Evolutionary conservation across 2,329 filamentous ascomycete species (phyloP), one percentile per base, ranked within the genome.

Genomic region (Sphaerulina musiva): DNA sequence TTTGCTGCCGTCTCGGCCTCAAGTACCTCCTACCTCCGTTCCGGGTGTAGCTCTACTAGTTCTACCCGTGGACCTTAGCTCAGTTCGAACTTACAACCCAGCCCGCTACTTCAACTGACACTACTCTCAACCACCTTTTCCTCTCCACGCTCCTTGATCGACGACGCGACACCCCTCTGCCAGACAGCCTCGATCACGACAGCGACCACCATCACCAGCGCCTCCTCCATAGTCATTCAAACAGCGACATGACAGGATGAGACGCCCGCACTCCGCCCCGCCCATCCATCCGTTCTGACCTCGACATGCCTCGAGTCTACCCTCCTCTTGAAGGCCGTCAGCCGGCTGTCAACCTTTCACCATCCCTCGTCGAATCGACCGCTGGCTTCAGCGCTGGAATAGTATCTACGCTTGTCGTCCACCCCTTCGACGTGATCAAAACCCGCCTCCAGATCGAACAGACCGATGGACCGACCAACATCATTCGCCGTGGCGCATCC

Each of bases 391-490:
- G 86, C 60, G 93, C 93, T 56, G 93, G 93, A 58, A 80, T 89
- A 53, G 80, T 90, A 63, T 87, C 91, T 50, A 97, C 93, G 23
- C 78, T 97, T 46, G 85, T 84, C 53, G 86, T 93, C 49, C 92
- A 97, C 69, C 93, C 93, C 32, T 82, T 98, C 56, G 93, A 98
- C 74, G 84, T 98, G 60, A 84, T 97, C 69, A 98, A 98, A 78
- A 97, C 92, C 57, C 86, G 93, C 60, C 83, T 98, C 69, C 93
- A 98, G 75, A 67, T 69, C 53, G 60, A 67, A 53, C 58, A 62
- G 36, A 57, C 59, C 43, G 52, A 57, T 12, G 10, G 36, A 26
- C 17, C 12, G 20, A 39, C 10, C 7, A 17, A 2, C 17, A 43
- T 17, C 53, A 54, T 55, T n/a, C 51, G 62, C 36, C 56, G 60